Evolutionary conservation across 1,139 yeast species (phyloP), one percentile per base, ranked within the genome.

Genomic region (Geotrichum carabidarum): DNA sequence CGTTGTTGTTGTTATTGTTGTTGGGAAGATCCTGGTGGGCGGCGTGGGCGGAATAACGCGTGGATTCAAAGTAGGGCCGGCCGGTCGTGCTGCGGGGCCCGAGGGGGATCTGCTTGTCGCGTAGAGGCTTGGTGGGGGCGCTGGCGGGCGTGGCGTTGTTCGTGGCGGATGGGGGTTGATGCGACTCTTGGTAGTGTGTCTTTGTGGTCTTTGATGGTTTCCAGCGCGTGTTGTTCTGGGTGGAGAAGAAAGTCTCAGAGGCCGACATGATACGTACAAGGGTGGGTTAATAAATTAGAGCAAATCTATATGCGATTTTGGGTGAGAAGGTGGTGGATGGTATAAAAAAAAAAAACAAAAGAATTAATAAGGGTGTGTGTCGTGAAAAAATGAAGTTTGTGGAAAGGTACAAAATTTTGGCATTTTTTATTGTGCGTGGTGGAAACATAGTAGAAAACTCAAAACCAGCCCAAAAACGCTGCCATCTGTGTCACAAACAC

Each of bases 141-240:
- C 32, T 14, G 31, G 32, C 30, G 32, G 49, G 15, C 9, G 27
- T 22, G 11, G 48, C 17, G 45, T 11, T 30, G 37, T 22, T 36
- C 15, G 18, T n/a, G n/a, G n/a, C n/a, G n/a, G n/a, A n/a, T n/a
- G n/a, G n/a, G n/a, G n/a, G 12, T 11, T 22, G 46, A 32, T 43
- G 43, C 5, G 27, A 22, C 27, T 22, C 27, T 22, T 22, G 27
- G 27, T 22, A 22, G 27, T 22, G 27, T 22, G 27, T 32, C 32
- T 42, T 49, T 30, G 34, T 42, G 4, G 37, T 34, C 18, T 43
- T 50, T 8, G 8, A 22, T 36, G 12, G 27, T 37, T 35, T 50
- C 53, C 53, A 50, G 34, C 54, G 49, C 17, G 50, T 12, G 54
- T 37, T 34, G 48, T 8, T 35, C 12, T 40, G 17, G 27, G 18